A percentile compares a stretch with the other conserved stretches of the same genome.
Conservation (phyloP, 2,329 filamentous ascomycete species). For the Coleophoma eucalyptorum region DNA sequence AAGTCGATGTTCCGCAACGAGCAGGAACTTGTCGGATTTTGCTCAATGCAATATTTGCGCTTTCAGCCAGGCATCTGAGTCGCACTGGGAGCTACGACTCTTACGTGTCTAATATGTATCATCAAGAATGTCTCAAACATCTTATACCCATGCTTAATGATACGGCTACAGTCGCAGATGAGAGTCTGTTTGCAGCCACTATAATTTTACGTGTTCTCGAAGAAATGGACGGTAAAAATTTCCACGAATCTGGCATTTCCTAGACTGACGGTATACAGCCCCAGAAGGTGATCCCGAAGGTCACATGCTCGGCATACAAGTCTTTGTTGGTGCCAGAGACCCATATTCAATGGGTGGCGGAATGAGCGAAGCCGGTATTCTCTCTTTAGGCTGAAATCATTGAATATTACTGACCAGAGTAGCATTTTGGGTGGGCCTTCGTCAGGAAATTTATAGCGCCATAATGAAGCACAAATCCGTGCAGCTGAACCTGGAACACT, state of each 20-base stretch:
- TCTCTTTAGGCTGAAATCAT: too few relatives aligned
- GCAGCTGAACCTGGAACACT: constrained; percentile 46
- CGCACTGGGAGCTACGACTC: constrained; percentile 43
- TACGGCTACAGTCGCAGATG: constrained; percentile 37
- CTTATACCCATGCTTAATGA: constrained; percentile 43
- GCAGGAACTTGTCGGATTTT: constrained; percentile 47
- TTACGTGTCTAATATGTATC: constrained; percentile 46
- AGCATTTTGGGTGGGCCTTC: constrained; percentile 52
- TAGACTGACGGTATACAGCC: constrained; percentile 1
- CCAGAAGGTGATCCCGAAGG: constrained; percentile 12
- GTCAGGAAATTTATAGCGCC: constrained; percentile 57
- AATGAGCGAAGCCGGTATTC: constrained; percentile 32
- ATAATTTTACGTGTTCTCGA: constrained; percentile 55
- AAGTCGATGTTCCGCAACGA: constrained; percentile 47
- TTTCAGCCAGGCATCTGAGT: constrained; percentile 51
- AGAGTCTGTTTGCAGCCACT: constrained; percentile 49
- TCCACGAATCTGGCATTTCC: background rate
- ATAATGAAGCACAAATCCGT: constrained; percentile 36
- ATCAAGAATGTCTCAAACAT: constrained; percentile 47
- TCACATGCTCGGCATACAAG: constrained; percentile 23
- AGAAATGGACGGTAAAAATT: constrained; percentile 38
- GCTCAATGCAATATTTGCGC: constrained; percentile 52
- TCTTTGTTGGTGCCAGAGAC: constrained; percentile 29
- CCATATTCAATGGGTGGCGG: constrained; percentile 28
- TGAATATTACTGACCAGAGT: too few relatives aligned